phyloP scores from a whole-genome alignment of 2,329 filamentous ascomycete genomes.

The Venturia carpophila region DNA sequence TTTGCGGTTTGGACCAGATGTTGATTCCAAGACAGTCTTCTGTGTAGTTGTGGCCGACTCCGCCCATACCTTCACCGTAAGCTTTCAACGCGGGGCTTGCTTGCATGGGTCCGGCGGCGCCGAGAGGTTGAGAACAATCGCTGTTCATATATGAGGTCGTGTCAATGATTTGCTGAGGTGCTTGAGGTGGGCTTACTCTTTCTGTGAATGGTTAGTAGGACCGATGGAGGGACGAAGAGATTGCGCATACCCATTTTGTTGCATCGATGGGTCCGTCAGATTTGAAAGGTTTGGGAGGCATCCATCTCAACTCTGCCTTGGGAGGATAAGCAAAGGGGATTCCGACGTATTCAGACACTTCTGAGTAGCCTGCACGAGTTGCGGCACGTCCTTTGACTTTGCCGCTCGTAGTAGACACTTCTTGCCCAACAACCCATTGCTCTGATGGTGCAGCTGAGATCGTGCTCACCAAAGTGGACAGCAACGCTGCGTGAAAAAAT shows the following conservation, averaged over 20 bases:
- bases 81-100: slow-evolving; percentile 1
- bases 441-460: background rate
- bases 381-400: slow-evolving; percentile 16
- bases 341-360: slow-evolving; percentile 18
- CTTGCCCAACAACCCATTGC: slow-evolving; percentile 15
- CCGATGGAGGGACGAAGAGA: background rate
- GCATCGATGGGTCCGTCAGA: slow-evolving; percentile 14
- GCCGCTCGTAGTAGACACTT: slow-evolving; percentile 15
- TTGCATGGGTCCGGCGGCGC: background rate
- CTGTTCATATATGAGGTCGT: background rate
- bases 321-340: slow-evolving; percentile 15
- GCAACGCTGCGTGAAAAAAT: background rate
- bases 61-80: slow-evolving; percentile 10
- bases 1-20: slow-evolving; percentile 18
- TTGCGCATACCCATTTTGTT: slow-evolving; percentile 17
- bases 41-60: background rate
- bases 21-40: slow-evolving; percentile 17
- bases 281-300: slow-evolving; percentile 12
- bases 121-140: background rate
- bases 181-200: background rate
- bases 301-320: slow-evolving; percentile 12
- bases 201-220: background rate
- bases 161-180: background rate
- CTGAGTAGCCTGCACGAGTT: background rate
- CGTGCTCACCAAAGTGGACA: background rate